These are phyloP conservation scores for Arthrinium puccinioides DNA, from an alignment of 2,329 filamentous ascomycete genomes.

Conservation along the genomic window DNA sequence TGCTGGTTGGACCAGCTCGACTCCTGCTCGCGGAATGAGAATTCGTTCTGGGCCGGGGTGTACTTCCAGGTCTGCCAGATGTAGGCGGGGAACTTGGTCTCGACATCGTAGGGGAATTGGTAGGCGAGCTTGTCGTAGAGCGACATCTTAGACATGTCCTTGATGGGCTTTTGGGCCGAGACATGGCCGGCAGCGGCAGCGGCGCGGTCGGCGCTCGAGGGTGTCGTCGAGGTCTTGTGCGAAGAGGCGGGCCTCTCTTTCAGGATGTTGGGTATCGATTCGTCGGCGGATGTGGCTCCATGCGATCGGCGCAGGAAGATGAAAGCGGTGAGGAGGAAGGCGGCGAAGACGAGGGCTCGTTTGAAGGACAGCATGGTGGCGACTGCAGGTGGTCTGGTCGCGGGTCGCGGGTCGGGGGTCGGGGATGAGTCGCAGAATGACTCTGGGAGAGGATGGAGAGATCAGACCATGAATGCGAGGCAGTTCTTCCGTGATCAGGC, in stretches of 20 bases:
- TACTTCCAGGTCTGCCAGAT: constrained; percentile 99
- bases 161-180: constrained; percentile 52
- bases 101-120: constrained; percentile 87
- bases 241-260: constrained; percentile 15
- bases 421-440: no score
- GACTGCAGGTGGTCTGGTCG: constrained; percentile 1
- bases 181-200: constrained; percentile 16
- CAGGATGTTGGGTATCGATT: constrained; percentile 9
- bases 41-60: constrained; percentile 69
- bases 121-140: constrained; percentile 79
- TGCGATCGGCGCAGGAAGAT: constrained; percentile 25
- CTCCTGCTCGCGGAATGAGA: constrained; percentile 76
- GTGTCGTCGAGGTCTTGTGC: constrained; percentile 12
- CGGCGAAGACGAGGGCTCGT: constrained; percentile 22
- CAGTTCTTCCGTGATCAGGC: no score
- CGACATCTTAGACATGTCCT: constrained; percentile 65
- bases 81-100: constrained; percentile 87
- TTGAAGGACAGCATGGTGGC: constrained; percentile 25
- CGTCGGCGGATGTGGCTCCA: constrained; percentile 13
- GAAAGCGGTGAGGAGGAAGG: constrained; percentile 25
- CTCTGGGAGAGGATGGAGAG: no score
- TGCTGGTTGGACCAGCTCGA: constrained; percentile 84
- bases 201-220: constrained; percentile 9
- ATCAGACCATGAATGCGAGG: no score
- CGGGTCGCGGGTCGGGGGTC: no score